phyloP scores from a whole-genome alignment of 1,139 yeast genomes.

The Taphrina wiesneri region DNA sequence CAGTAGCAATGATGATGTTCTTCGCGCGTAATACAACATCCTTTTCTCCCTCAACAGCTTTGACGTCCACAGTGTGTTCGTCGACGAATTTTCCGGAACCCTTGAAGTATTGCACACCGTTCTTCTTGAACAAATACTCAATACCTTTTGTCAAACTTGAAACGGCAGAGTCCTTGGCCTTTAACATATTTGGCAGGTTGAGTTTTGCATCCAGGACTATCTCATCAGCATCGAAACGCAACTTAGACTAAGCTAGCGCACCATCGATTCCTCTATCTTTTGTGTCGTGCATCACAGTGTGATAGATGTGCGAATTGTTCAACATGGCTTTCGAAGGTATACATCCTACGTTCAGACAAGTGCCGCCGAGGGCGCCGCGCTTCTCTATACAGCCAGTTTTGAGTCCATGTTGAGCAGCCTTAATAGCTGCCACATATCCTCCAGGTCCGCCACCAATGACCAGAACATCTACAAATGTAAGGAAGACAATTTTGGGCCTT shows the following conservation, averaged over 20 bases:
- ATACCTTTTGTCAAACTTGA: constrained; percentile 88
- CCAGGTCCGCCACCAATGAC: constrained; percentile 99
- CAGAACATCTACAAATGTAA: constrained; percentile 11
- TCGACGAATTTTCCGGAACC: constrained; percentile 87
- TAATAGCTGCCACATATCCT: constrained; percentile 94
- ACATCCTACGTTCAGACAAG: constrained; percentile 97
- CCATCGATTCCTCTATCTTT: constrained; percentile 84
- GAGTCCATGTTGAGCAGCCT: constrained; percentile 93
- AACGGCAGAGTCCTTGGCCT: constrained; percentile 89
- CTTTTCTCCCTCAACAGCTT: constrained; percentile 83
- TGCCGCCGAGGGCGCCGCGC: constrained; percentile 95
- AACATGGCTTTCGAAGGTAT: constrained; percentile 95
- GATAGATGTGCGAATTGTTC: constrained; percentile 92
- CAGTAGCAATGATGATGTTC: constrained; percentile 93
- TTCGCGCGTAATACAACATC: constrained; percentile 69
- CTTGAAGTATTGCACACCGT: constrained; percentile 90
- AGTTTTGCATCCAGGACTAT: constrained; percentile 61
- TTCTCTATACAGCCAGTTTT: constrained; percentile 96
- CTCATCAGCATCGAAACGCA: neutral
- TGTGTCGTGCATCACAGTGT: constrained; percentile 83
- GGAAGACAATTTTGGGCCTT: neutral
- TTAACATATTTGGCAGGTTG: constrained; percentile 78
- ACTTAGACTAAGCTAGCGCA: constrained; percentile 5
- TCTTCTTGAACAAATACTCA: constrained; percentile 91
- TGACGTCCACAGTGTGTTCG: constrained; percentile 75